Conservation (phyloP, 1,284 basidiomycete species). For the Heliocybe sulcata region DNA sequence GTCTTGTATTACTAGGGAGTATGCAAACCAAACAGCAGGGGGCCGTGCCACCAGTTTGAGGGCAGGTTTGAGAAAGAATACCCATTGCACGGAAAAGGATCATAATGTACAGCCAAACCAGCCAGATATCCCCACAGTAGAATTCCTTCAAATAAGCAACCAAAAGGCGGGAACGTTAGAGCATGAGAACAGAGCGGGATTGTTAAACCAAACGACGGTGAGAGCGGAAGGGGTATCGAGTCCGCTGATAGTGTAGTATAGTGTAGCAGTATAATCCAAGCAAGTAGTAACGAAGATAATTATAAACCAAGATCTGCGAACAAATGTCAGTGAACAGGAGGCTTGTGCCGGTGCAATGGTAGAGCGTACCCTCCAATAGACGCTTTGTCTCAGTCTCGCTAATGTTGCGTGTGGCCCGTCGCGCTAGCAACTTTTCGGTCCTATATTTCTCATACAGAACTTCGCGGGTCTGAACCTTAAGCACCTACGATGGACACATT, state of each 20-base stretch:
- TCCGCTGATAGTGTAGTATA: background rate
- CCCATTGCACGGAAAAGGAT: too few relatives aligned
- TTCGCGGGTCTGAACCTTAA: constrained; percentile 74
- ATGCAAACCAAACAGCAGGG: too few relatives aligned
- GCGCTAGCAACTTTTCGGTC: constrained; percentile 77
- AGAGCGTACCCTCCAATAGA: constrained; percentile 56
- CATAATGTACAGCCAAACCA: background rate
- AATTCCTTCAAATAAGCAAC: background rate
- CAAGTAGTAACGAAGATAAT: constrained; percentile 13
- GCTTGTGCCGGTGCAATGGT: constrained; percentile 10
- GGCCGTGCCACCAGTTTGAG: too few relatives aligned
- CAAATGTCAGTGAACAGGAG: background rate
- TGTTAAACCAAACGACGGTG: background rate
- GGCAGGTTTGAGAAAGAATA: too few relatives aligned
- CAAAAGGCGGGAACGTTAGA: background rate
- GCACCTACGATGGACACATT: constrained; percentile 36
- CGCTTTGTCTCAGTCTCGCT: constrained; percentile 63
- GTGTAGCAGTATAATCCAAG: too few relatives aligned
- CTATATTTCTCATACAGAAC: constrained; percentile 80
- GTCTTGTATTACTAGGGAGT: background rate
- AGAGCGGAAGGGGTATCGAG: background rate
- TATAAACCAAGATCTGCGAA: constrained; percentile 44
- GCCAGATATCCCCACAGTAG: background rate
- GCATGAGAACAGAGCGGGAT: background rate
- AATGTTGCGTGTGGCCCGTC: constrained; percentile 71